Percentiles rank a stretch among this genome's conserved stretches.
Conservation (phyloP, 2,329 filamentous ascomycete species). For the Hirsutella thompsonii region DNA sequence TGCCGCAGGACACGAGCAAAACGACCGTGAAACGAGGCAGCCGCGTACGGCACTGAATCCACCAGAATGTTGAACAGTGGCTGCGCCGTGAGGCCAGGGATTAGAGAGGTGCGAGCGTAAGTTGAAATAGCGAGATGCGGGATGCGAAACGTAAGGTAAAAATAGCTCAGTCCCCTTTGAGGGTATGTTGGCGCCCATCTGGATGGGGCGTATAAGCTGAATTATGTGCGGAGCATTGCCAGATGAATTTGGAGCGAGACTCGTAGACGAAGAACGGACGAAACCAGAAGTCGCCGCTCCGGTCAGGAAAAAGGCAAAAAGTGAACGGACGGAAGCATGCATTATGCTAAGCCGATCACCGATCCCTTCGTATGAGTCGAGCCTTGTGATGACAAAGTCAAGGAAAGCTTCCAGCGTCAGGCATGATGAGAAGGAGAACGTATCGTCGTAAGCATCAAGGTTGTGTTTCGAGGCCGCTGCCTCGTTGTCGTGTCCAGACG, state of each 20-base stretch:
- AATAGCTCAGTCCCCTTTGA: neutral
- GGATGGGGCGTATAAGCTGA: too few species aligned
- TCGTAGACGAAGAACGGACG: too few species aligned
- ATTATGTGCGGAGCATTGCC: too few species aligned
- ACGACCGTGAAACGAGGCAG: neutral
- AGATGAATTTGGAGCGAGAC: too few species aligned
- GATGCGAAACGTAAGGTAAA: neutral
- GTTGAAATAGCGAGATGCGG: slow-evolving; percentile 1
- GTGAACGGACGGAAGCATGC: too few species aligned
- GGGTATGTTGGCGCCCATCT: neutral
- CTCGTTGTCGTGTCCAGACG: slow-evolving; percentile 17
- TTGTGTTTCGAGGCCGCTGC: slow-evolving; percentile 17
- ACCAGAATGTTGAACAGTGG: slow-evolving; percentile 2
- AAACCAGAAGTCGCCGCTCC: too few species aligned
- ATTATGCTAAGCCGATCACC: too few species aligned
- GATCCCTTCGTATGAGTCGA: neutral
- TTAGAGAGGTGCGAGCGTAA: neutral
- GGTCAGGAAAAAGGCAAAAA: too few species aligned
- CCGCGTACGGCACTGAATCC: neutral
- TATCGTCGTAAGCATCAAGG: slow-evolving; percentile 19
- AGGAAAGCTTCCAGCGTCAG: neutral
- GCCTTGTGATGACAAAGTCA: neutral
- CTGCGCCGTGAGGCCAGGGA: neutral
- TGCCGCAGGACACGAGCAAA: neutral
- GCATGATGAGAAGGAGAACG: slow-evolving; percentile 7